Base-by-base conservation (phyloP, 164 flowering plant genomes). In the Magnolia officinalis region DNA sequence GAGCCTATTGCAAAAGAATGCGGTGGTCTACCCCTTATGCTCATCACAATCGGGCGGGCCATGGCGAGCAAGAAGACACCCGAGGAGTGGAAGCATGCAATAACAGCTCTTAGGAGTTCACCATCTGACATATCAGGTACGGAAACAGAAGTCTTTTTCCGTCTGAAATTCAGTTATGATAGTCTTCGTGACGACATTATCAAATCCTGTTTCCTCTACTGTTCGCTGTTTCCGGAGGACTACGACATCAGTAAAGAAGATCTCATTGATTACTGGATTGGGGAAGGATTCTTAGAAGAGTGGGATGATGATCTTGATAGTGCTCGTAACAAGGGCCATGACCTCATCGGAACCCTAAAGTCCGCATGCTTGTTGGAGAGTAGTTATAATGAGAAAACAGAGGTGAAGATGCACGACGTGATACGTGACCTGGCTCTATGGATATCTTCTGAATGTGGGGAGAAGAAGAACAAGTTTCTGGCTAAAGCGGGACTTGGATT, bases 91-190 rank as follows among this genome's bases (percentile, higher is more conserved):
- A 51, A 63, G 66, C 50, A 78, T 67, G 77, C 76, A 8, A n/a
- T 50, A 50, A 61, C 20, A 8, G 72, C 49, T 1, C 50, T 78
- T n/a, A 23, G 45, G 6, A 37, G 13, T 1, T 37, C 64, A 18
- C 55, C 77, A 21, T 2, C 45, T 16, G 79, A 64, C 7, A 9
- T 64, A 65, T 14, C 14, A 63, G 79, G 51, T 63, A 23, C 49
- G 70, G 76, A 65, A 45, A 65, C 24, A 4, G n/a, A 45, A n/a
- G 71, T 65, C 2, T 51, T 63, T 51, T 4, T 8, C 4, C 71
- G 51, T 49, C 70, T 78, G 74, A 78, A 74, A 50, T 45, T 74
- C 18, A 78, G 74, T 67, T 78, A 68, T 49, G 80, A 78, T 50
- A 63, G 23, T 20, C 58, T 78, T 23, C 63, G 19, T 20, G 59